Conservation (phyloP, 441 rosid species). For the Raphanus hybrid region DNA sequence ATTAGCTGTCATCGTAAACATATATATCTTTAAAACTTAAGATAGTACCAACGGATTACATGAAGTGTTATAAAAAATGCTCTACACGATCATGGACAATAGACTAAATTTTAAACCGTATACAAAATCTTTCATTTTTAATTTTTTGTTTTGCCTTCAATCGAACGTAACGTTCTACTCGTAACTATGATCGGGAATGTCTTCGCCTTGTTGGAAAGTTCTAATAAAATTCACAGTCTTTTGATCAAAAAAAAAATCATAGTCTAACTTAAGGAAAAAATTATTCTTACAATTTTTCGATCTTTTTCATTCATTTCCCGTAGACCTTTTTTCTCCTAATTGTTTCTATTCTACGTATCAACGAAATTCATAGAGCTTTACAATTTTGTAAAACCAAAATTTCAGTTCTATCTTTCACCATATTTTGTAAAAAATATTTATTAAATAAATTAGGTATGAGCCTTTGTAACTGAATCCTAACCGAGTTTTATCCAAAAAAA, state of each 20-base stretch:
- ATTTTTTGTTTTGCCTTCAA: background rate
- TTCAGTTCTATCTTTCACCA: background rate
- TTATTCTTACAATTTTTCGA: no score
- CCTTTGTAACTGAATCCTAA: background rate
- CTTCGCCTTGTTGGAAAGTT: background rate
- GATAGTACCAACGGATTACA: background rate
- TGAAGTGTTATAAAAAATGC: slow-evolving; percentile 4
- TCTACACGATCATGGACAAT: slow-evolving; percentile 1
- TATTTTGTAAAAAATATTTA: background rate
- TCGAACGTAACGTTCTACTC: background rate
- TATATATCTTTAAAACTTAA: no score
- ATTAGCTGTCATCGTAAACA: slow-evolving; percentile 6
- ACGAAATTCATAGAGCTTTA: background rate
- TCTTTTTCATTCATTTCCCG: no score
- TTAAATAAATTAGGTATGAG: background rate
- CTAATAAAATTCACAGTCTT: no score
- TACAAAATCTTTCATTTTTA: background rate
- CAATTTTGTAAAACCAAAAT: background rate
- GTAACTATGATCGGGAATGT: background rate
- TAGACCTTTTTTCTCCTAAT: no score
- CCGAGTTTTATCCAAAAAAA: background rate
- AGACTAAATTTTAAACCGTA: background rate
- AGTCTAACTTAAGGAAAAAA: no score
- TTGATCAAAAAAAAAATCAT: no score
- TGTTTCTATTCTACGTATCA: no score